Percentiles rank a stretch among this genome's conserved stretches.
phyloP scores from a whole-genome alignment of 208 protist genomes.

The Wallacemonas rigidus region DNA sequence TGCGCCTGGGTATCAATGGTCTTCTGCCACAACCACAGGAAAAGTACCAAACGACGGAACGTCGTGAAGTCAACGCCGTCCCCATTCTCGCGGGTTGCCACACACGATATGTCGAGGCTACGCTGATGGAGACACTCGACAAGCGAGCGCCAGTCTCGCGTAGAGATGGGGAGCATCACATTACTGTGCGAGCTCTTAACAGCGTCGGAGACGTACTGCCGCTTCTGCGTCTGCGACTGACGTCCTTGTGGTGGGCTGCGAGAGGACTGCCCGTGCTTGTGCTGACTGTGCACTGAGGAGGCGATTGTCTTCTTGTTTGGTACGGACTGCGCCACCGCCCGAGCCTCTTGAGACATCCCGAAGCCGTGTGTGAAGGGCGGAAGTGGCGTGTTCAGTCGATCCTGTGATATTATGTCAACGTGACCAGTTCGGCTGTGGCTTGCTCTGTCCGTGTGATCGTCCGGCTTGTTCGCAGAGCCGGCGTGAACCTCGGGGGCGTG shows the following conservation, averaged over 20 bases:
- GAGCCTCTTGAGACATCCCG: not conserved
- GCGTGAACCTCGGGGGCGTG: too few species aligned
- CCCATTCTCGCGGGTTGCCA: not conserved
- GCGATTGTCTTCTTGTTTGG: not conserved
- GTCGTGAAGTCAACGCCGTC: slow-evolving; percentile 46
- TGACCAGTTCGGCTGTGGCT: too few species aligned
- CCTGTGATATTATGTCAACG: not conserved
- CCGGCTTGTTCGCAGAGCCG: too few species aligned
- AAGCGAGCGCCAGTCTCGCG: slow-evolving; percentile 50
- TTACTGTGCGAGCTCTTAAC: not conserved
- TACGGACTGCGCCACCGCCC: not conserved
- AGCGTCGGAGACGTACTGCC: not conserved
- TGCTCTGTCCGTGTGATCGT: too few species aligned
- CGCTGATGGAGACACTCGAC: slow-evolving; percentile 44
- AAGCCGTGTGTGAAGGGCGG: slow-evolving; percentile 9
- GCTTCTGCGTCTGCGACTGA: too few species aligned
- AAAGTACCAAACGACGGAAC: slow-evolving; percentile 64
- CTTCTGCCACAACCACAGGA: slow-evolving; percentile 51
- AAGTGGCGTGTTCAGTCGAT: not conserved
- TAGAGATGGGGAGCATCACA: slow-evolving; percentile 25
- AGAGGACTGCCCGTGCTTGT: not conserved
- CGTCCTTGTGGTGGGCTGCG: too few species aligned
- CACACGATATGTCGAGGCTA: not conserved
- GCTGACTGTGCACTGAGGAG: not conserved
- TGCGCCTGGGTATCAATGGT: not conserved